phyloP scores from a whole-genome alignment of 768 basidiomycete species.

The Calocybe indica region DNA sequence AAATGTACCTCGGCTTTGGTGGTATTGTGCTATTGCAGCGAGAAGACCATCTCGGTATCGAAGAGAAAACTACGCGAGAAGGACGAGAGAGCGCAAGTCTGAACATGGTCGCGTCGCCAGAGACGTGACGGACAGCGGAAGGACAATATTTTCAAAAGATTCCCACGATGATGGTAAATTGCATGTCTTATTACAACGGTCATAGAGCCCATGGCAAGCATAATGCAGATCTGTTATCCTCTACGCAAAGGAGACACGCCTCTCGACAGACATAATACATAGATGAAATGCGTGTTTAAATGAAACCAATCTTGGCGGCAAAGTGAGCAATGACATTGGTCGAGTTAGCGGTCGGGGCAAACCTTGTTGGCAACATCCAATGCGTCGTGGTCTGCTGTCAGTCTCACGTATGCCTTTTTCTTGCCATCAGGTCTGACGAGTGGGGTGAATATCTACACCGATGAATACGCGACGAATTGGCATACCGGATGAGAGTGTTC shows the following conservation, averaged over 20 bases:
- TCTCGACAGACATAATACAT: too few relatives aligned
- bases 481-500: slow-evolving; percentile 96
- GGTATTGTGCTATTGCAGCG: slow-evolving; percentile 4
- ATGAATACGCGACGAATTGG: slow-evolving; percentile 1
- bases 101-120: slow-evolving; percentile 5
- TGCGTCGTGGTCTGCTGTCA: slow-evolving; percentile 94
- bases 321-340: not conserved
- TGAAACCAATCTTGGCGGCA: slow-evolving; percentile 78
- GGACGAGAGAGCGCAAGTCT: slow-evolving; percentile 11
- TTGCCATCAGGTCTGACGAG: slow-evolving; percentile 82
- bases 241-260: too few relatives aligned
- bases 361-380: slow-evolving; percentile 98
- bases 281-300: slow-evolving; percentile 38
- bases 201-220: too few relatives aligned
- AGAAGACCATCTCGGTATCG: slow-evolving; percentile 9
- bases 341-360: slow-evolving; percentile 5
- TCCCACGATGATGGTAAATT: too few relatives aligned
- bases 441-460: not conserved
- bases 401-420: slow-evolving; percentile 98
- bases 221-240: too few relatives aligned
- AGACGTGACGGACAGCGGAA: too few relatives aligned
- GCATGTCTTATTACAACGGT: too few relatives aligned
- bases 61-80: slow-evolving; percentile 6
- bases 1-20: slow-evolving; percentile 2
- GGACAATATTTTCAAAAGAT: too few relatives aligned